Evolutionary conservation across 2,329 filamentous ascomycete genomes (phyloP).

Genomic region (Hypoxylon sp.): DNA sequence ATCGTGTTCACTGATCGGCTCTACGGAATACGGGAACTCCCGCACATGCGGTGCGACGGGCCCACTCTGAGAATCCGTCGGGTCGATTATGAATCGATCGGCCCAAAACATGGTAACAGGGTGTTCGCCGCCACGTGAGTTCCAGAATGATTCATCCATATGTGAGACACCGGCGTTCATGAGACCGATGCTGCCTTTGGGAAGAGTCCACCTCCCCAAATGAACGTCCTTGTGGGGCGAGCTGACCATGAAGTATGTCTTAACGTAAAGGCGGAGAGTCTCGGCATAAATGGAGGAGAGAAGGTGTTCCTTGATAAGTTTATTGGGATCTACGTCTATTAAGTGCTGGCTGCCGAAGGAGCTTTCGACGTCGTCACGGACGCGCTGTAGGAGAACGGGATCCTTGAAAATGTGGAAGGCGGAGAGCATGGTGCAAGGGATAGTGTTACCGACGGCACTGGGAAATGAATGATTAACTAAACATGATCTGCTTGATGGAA

Average conservation of each 20-base stretch:
- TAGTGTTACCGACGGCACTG: neutral
- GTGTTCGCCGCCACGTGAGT: conserved; percentile 40
- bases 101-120: conserved; percentile 46
- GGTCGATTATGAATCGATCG: conserved; percentile 45
- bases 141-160: conserved; percentile 46
- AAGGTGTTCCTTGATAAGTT: neutral
- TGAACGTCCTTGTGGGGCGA: conserved; percentile 40
- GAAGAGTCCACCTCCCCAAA: conserved; percentile 41
- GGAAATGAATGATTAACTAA: neutral
- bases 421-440: neutral
- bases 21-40: too few relatives aligned
- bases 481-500: neutral
- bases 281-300: conserved; percentile 41
- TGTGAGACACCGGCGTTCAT: conserved; percentile 41
- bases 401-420: neutral
- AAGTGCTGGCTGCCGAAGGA: neutral
- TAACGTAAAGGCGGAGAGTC: conserved; percentile 42
- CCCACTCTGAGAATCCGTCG: conserved; percentile 40
- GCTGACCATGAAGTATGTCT: conserved; percentile 37
- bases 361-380: neutral
- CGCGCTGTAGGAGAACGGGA: neutral
- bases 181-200: conserved; percentile 35
- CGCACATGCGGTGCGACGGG: conserved; percentile 8
- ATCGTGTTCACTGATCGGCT: too few relatives aligned
- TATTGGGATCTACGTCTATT: neutral